A percentile compares a stretch with the other conserved stretches of the same genome.
Conservation (phyloP, 208 protist species). For the Wallacemonas sp. region DNA sequence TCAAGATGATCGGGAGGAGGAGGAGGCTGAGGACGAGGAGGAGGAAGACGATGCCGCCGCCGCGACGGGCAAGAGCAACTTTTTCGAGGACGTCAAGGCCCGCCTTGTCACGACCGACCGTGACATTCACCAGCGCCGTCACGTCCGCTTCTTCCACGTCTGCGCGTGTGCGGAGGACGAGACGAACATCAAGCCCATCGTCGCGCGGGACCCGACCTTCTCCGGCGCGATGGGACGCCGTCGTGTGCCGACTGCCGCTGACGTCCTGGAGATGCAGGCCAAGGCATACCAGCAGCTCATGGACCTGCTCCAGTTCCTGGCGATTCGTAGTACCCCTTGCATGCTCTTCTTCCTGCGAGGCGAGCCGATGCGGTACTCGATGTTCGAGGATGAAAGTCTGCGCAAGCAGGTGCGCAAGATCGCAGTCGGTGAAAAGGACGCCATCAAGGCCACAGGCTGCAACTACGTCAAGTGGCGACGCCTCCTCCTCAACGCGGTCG, state of each 20-base stretch:
- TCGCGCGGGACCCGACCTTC: conserved; percentile 64
- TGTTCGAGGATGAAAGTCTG: conserved; percentile 19
- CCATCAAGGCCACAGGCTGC: conserved; percentile 48
- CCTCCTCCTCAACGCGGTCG: conserved; percentile 68
- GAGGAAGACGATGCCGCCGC: conserved; percentile 14
- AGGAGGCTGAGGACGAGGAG: conserved; percentile 30
- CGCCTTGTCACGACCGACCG: conserved; percentile 36
- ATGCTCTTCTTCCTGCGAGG: conserved; percentile 81
- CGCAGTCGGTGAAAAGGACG: conserved; percentile 29
- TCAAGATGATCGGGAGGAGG: conserved; percentile 22
- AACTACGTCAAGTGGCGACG: conserved; percentile 74
- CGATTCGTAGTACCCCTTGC: conserved; percentile 69
- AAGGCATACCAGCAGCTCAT: conserved; percentile 62
- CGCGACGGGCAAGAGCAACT: conserved; percentile 17
- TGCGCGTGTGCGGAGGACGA: conserved; percentile 68
- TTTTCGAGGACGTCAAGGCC: conserved; percentile 55
- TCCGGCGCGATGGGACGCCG: conserved; percentile 26
- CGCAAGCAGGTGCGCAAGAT: conserved; percentile 16
- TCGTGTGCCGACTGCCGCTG: conserved; percentile 44
- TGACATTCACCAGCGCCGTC: conserved; percentile 43
- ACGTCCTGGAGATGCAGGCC: conserved; percentile 52
- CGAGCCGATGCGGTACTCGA: conserved; percentile 53
- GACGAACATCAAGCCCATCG: conserved; percentile 58
- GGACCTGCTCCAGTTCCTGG: conserved; percentile 59
- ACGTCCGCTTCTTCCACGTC: conserved; percentile 84